phyloP scores from a whole-genome alignment of 306 rosid genomes.

The Aeschynomene evenia region DNA sequence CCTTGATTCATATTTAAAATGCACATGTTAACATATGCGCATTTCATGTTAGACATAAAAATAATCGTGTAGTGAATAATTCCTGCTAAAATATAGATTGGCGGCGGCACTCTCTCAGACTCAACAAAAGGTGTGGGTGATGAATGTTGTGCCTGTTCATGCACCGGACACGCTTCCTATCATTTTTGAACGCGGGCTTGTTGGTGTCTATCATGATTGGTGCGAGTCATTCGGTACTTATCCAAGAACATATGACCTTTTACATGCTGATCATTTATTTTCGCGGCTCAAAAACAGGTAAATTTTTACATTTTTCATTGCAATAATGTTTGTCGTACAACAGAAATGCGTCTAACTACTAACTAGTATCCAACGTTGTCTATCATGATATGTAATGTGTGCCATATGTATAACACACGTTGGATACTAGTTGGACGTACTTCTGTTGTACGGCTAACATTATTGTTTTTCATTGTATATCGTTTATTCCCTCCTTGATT shows the following conservation, averaged over 20 bases:
- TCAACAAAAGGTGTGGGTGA: constrained; percentile 87
- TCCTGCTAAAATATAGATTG: constrained; percentile 52
- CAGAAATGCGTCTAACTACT: too few relatives aligned
- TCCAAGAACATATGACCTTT: constrained; percentile 91
- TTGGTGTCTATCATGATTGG: constrained; percentile 93
- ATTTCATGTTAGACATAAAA: too few relatives aligned
- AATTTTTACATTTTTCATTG: neutral
- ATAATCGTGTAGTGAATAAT: neutral
- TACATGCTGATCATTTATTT: constrained; percentile 94
- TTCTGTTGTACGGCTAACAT: too few relatives aligned
- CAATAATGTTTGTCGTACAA: too few relatives aligned
- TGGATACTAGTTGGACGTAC: too few relatives aligned
- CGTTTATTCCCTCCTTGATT: neutral
- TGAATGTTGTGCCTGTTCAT: constrained; percentile 90
- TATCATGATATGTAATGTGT: too few relatives aligned
- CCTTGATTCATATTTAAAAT: constrained; percentile 7
- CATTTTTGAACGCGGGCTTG: constrained; percentile 84
- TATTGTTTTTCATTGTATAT: too few relatives aligned
- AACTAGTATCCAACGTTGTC: too few relatives aligned
- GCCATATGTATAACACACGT: too few relatives aligned
- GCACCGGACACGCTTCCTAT: constrained; percentile 85
- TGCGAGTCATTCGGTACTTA: constrained; percentile 89
- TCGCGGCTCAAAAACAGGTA: constrained; percentile 94
- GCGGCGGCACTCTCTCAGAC: constrained; percentile 79
- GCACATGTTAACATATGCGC: neutral